These are phyloP conservation scores for Pueraria montana DNA, from an alignment of 306 rosid species.

Conservation along the genomic window DNA sequence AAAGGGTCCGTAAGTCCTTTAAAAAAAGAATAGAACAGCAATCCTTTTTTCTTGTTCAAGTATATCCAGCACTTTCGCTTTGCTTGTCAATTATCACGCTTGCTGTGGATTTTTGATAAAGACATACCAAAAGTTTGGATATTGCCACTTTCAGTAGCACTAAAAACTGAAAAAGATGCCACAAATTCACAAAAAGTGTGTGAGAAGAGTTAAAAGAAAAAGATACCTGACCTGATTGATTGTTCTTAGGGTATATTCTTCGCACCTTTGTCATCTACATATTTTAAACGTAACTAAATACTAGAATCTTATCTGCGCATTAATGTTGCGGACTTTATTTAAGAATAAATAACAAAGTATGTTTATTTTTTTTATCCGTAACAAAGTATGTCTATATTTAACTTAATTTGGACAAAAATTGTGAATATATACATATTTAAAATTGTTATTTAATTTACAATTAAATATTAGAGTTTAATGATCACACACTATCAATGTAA, in stretches of 20 bases:
- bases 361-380: no score
- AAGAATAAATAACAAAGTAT: neutral
- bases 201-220: conserved; percentile 1
- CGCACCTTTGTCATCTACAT: neutral
- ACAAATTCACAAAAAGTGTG: neutral
- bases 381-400: neutral
- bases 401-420: neutral
- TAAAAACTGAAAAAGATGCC: neutral
- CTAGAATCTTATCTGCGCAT: neutral
- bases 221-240: neutral
- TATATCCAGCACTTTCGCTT: conserved; percentile 34
- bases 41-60: neutral
- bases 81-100: conserved; percentile 8
- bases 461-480: no score
- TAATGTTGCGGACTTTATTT: neutral
- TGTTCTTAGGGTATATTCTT: conserved; percentile 4
- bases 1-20: neutral
- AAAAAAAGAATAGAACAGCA: neutral
- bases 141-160: conserved; percentile 1
- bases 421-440: neutral
- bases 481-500: no score
- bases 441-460: neutral
- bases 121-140: neutral
- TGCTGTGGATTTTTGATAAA: neutral
- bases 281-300: neutral